Conservation (phyloP, 225 moss, liverwort and hornwort species). For the Rhytidiadelphus loreus region DNA sequence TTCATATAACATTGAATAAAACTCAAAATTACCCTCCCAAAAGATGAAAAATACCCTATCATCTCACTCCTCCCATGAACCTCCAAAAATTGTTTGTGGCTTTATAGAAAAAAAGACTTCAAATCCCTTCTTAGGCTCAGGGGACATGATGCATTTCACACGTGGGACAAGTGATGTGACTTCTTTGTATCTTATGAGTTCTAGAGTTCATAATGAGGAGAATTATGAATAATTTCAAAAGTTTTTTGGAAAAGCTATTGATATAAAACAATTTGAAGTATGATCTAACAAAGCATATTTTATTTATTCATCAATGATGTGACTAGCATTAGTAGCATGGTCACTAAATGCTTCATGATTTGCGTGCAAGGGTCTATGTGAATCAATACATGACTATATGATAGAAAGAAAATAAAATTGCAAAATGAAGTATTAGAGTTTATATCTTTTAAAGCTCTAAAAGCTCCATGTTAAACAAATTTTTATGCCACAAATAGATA, state of each 20-base stretch:
- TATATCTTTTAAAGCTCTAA: not conserved
- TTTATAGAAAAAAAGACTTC: not conserved
- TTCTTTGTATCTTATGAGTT: fast-evolving
- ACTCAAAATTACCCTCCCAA: not conserved
- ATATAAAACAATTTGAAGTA: not conserved
- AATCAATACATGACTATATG: not conserved
- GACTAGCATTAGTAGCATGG: not conserved
- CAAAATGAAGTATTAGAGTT: not conserved
- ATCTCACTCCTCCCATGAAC: fast-evolving
- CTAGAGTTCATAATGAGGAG: fast-evolving
- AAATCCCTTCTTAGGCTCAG: fast-evolving
- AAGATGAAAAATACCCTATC: not conserved
- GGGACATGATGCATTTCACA: not conserved
- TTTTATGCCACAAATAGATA: not conserved
- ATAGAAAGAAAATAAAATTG: not conserved
- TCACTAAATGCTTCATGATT: not conserved
- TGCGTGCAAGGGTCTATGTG: not conserved
- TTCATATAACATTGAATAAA: not conserved
- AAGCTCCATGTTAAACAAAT: fast-evolving
- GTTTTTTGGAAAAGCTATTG: not conserved
- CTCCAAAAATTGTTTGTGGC: not conserved
- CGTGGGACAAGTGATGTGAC: fast-evolving
- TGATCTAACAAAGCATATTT: not conserved
- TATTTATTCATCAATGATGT: not conserved
- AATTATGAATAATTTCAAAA: not conserved